A percentile compares a stretch with the other conserved stretches of the same genome.
phyloP scores from a whole-genome alignment of 2,329 filamentous ascomycete species.

The Harringtonia lauricola region DNA sequence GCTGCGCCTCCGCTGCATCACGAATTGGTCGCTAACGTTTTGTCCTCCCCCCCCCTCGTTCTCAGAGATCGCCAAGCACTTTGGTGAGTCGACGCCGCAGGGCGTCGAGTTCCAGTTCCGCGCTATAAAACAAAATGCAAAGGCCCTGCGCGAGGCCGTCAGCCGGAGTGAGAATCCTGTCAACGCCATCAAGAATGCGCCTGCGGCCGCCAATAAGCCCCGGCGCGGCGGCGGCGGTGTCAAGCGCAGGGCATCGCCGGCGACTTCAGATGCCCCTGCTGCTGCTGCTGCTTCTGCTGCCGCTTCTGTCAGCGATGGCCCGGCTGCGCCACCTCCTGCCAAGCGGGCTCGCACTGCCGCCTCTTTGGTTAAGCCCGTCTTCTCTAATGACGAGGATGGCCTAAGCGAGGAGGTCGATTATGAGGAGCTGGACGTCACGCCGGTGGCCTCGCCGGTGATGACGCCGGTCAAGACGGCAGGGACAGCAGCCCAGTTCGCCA shows the following conservation, averaged over 20 bases:
- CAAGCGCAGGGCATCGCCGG: constrained; percentile 8
- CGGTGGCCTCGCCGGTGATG: constrained; percentile 1
- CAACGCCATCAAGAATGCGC: constrained; percentile 15
- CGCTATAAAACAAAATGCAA: constrained; percentile 40
- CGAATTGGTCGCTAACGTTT: too few species aligned
- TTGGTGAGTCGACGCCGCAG: constrained; percentile 44
- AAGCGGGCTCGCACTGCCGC: background rate
- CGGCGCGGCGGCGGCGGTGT: constrained; percentile 1
- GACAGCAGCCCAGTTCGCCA: background rate
- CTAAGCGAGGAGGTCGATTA: constrained; percentile 17
- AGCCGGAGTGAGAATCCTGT: constrained; percentile 34
- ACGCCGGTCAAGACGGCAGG: background rate
- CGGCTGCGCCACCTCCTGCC: background rate
- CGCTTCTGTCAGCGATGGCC: background rate
- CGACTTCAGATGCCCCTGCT: background rate
- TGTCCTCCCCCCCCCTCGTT: background rate
- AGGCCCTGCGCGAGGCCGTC: constrained; percentile 33
- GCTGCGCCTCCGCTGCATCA: too few species aligned
- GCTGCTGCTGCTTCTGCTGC: too few species aligned
- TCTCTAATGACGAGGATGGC: constrained; percentile 14
- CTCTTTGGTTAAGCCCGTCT: background rate
- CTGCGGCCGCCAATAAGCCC: constrained; percentile 14
- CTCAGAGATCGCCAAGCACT: constrained; percentile 47
- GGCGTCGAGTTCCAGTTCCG: constrained; percentile 54
- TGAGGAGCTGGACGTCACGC: constrained; percentile 17